Evolutionary conservation across 768 basidiomycete species (phyloP), one percentile per base, ranked within the genome.

Genomic region (Nevesoporus exiguus): DNA sequence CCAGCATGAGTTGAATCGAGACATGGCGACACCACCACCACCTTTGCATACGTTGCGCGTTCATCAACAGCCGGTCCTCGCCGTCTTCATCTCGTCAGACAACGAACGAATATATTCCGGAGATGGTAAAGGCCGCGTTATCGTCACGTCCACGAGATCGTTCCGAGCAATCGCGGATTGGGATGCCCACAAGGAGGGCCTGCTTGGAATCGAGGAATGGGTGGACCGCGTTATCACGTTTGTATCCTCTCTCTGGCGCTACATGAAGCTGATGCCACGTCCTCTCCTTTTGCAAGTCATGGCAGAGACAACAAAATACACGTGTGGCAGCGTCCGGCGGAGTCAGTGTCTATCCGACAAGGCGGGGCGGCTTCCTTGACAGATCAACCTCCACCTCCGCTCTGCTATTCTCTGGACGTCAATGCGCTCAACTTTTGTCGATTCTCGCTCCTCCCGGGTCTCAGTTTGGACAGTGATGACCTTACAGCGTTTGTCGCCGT

Each of bases 391-490:
- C 70, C 71, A 0, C 88, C 89, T 4, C 55, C 65, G 7, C 67
- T 90, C 4, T 66, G 72, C 11, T 87, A 85, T 61, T 87, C 88
- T 0, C 72, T 98, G 68, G 90, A 93, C 63, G 85, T 95, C 55
- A 99, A 99, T 66, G 86, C 96, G 2, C 77, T 98, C 51, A 97
- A 96, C 65, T 98, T 88, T 68, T 98, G 96, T 71, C 83, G 88
- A 2, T 94, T 97, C 70, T 88, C 90, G 7, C 74, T 98, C 3
- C 66, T 88, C 34, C 68, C 63, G 30, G 58, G 58, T 17, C 36
- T 47, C 47, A 43, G 54, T 52, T 8, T 55, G 52, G 37, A 45
- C 0, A 60, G 56, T 62, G 61, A 53, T 62, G 61, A 53, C 15
- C 51, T 15, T 22, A 43, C 54, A 15, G 85, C 82, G 1, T 71